Evolutionary conservation across 2,329 filamentous ascomycete species (phyloP).

Genomic region (Fusarium sp.): DNA sequence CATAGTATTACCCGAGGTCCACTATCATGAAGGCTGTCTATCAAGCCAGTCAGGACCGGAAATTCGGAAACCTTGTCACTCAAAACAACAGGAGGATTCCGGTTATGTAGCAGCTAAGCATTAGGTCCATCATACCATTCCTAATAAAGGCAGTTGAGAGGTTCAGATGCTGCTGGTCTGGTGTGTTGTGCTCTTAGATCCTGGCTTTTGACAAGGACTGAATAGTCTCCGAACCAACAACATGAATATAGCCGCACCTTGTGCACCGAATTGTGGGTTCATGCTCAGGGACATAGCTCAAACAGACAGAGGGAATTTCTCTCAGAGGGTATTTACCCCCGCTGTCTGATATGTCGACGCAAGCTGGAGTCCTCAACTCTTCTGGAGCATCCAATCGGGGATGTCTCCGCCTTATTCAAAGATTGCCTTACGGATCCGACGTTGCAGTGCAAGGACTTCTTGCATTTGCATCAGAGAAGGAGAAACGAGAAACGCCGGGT

Average conservation of each 20-base stretch:
- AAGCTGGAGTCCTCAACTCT: background rate
- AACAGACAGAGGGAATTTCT: background rate
- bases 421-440: background rate
- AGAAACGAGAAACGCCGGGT: background rate
- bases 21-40: background rate
- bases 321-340: background rate
- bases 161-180: background rate
- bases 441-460: background rate
- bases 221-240: constrained; percentile 1
- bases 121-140: constrained; percentile 1
- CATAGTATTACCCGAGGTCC: background rate
- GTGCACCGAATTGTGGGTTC: background rate
- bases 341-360: background rate
- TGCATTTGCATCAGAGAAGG: background rate
- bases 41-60: background rate
- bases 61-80: background rate
- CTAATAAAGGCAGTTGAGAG: background rate
- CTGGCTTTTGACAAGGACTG: background rate
- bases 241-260: constrained; percentile 11
- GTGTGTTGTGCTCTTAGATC: background rate
- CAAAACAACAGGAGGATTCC: background rate
- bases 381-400: constrained; percentile 15
- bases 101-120: background rate
- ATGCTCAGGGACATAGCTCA: background rate
- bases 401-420: background rate